Conservation (phyloP, 1,139 yeast genomes). For the Blastobotrys malaysiensis region DNA sequence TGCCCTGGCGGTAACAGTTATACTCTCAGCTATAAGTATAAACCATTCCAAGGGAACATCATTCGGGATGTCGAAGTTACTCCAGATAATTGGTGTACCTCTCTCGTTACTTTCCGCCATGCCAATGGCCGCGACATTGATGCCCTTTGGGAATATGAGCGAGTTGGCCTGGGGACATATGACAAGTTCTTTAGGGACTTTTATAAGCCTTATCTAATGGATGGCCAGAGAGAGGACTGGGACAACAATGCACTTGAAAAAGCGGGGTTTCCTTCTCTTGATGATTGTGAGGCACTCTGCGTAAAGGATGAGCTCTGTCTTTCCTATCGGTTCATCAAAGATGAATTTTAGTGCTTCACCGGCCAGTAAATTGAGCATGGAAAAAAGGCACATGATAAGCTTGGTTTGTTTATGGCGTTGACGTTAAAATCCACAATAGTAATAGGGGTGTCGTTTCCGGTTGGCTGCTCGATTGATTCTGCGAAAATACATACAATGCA, state of each 20-base stretch:
- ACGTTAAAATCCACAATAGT: not conserved
- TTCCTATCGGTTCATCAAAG: not conserved
- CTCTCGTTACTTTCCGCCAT: constrained; percentile 31
- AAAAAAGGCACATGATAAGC: not conserved
- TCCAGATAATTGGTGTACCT: constrained; percentile 28
- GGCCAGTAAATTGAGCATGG: not conserved
- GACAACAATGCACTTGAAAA: constrained; percentile 20
- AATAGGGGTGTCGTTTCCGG: not conserved
- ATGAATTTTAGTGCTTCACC: not conserved
- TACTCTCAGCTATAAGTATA: constrained; percentile 11
- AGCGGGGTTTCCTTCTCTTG: not conserved
- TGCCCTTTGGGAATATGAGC: constrained; percentile 31
- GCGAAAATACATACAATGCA: no score
- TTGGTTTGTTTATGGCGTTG: not conserved
- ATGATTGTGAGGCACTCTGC: not conserved
- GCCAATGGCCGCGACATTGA: constrained; percentile 28
- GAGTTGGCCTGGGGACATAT: constrained; percentile 21
- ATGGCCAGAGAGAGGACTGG: constrained; percentile 23
- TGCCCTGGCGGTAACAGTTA: constrained; percentile 22
- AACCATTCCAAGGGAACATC: constrained; percentile 18
- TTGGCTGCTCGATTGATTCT: not conserved
- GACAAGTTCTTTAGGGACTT: constrained; percentile 31
- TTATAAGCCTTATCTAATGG: constrained; percentile 26
- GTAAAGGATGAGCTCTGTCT: not conserved
- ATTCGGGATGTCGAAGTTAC: constrained; percentile 18